Conservation (phyloP, 495 filamentous ascomycete species). For the Penicillium dipodomyicola region DNA sequence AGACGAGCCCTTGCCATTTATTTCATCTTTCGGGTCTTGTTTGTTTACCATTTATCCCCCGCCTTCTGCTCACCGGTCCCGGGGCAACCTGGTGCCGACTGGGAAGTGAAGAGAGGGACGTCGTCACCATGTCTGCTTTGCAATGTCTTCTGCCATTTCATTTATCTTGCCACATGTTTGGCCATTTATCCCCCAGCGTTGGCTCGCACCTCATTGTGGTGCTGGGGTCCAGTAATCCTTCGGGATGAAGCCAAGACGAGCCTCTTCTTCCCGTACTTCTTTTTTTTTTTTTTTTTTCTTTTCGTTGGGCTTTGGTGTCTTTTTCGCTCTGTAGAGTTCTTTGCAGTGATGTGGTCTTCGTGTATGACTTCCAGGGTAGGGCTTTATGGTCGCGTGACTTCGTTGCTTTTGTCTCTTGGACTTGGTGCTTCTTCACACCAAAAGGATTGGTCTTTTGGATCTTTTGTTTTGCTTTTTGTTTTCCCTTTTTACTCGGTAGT, state of each 20-base stretch:
- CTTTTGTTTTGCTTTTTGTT: neutral
- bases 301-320: neutral
- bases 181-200: conserved; percentile 12
- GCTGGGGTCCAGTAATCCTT: conserved; percentile 15
- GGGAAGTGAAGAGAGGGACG: neutral
- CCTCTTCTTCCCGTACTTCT: neutral
- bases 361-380: no score
- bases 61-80: neutral
- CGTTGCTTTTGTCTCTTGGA: neutral
- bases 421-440: neutral
- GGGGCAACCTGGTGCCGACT: neutral
- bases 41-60: neutral
- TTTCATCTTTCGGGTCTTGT: neutral
- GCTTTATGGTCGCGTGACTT: no score
- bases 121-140: neutral
- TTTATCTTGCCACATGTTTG: conserved; percentile 3
- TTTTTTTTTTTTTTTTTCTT: neutral
- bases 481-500: neutral
- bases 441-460: neutral
- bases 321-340: neutral
- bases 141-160: neutral
- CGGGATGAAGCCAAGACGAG: conserved; percentile 9
- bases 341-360: neutral
- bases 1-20: neutral
- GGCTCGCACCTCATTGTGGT: conserved; percentile 20